Evolutionary conservation across 495 filamentous ascomycete genomes (phyloP), one percentile per base, ranked within the genome.

Genomic region (Talaromyces thailandensis): DNA sequence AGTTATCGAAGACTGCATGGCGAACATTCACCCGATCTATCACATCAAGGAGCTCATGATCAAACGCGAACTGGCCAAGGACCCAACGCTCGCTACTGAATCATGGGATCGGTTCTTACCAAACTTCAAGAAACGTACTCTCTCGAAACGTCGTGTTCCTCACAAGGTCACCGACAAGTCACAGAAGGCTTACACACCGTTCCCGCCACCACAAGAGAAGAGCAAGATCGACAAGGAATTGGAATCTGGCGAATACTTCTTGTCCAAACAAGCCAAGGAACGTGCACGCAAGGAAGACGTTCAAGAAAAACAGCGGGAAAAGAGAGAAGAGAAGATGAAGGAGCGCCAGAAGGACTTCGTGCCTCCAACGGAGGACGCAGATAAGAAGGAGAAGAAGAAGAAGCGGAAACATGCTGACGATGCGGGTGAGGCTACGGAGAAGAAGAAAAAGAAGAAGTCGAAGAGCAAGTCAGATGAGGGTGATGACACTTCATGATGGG

Each of bases 41-140:
- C 85, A 93, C 69, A 93, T 99, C 79, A 99, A 99, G 79, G 93
- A 97, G 72, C 83, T 98, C 70, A 97, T 98, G 94, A 96, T 99
- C 78, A 96, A 96, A 78, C 88, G 93, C 28, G 95, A 99, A 75
- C 81, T 99, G n/a, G 89, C 88, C 56, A 96, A 97, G 74, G 93
- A 98, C 69, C 93, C 93, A 2, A 88, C 87, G 29, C 83, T 98
- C 23, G 88, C 81, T 32, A 79, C 88, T 67, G 91, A 98, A 73
- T 92, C 87, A 67, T 98, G 94, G 94, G 90, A 94, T 66, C 88
- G 95, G 7, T 99, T 97, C 78, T 79, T 99, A 32, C 94, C 94
- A 24, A 91, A 98, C 73, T 98, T 97, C 82, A 98, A 97, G 86
- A 96, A 94, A 80, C 83, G 92, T 63, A 96, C 86, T 51, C 82